Evolutionary conservation across 208 protist species (phyloP), one percentile per base, ranked within the genome.

Genomic region (Phytomonas francai): DNA sequence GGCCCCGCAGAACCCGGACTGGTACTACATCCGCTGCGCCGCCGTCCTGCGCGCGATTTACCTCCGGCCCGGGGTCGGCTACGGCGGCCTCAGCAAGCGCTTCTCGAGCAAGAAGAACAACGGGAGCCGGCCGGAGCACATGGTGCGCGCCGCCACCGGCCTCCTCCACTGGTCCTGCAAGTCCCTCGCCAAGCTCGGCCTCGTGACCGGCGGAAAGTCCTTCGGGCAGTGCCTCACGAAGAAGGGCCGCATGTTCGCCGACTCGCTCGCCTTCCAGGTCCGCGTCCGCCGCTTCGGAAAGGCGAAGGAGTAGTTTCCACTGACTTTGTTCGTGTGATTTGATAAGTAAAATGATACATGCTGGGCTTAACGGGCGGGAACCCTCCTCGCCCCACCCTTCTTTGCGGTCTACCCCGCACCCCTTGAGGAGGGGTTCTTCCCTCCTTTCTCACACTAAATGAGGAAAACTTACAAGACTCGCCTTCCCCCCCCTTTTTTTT

Each of bases 21-120:
- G 97, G 97, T 99, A 97, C 84, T 99, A 98, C 89, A 88, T 98
- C 80, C 96, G 97, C 74, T 90, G 85, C 76, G 98, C 97, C 63
- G 90, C 97, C 59, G 89, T 99, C 32, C 96, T 98, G 65, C 97
- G 98, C 82, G 92, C 95, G 72, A 82, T 99, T 68, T 99, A 99
- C 88, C 70, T 99, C 32, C 93, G 94, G 78, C 89, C 91, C 49
- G 94, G 94, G 69, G 86, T 91, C 29, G 97, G 98, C 78, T 97
- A 98, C 74, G 96, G 88, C 60, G 85, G 83, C 36, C 89, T 98
- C 51, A 94, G 85, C 85, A 94, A 95, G 80, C 87, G 87, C 69
- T 99, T 97, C 83, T 88, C 92, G 72, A 94, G 80, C 79, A 90
- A 89, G 81, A 95, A 94, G 80, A 90, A 93, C 79, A 77, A 87